Conservation (phyloP, 352 stramenopile species). For the Peronospora destructor region DNA sequence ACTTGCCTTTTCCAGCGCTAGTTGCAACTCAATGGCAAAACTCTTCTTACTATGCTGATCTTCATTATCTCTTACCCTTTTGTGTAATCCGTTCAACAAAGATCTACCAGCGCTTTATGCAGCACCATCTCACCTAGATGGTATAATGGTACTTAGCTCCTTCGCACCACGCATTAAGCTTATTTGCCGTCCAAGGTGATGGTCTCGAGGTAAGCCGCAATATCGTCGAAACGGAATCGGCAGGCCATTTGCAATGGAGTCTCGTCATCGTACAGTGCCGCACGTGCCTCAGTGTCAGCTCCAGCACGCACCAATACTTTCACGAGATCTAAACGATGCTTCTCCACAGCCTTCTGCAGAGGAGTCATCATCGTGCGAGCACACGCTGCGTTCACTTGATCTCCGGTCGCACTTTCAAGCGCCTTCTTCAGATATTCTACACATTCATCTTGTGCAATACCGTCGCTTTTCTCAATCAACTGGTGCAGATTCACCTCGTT, state of each 20-base stretch:
- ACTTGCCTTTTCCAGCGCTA: not conserved
- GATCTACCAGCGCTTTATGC: not conserved
- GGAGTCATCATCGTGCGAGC: slow-evolving; percentile 51
- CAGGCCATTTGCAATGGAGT: slow-evolving; percentile 54
- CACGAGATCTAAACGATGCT: slow-evolving; percentile 45
- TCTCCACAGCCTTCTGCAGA: slow-evolving; percentile 64
- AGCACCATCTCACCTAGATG: not conserved
- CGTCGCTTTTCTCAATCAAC: slow-evolving; percentile 36
- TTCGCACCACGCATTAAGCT: not conserved
- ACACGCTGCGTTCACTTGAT: slow-evolving; percentile 38
- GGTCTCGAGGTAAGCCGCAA: slow-evolving; percentile 27
- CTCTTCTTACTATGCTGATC: not conserved
- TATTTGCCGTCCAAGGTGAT: slow-evolving; percentile 10
- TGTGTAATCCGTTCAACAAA: not conserved
- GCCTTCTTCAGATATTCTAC: slow-evolving; percentile 10
- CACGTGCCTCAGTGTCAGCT: slow-evolving; percentile 32
- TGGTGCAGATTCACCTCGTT: slow-evolving; percentile 31
- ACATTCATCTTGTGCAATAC: slow-evolving; percentile 5
- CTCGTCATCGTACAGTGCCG: slow-evolving; percentile 53
- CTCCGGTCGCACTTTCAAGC: slow-evolving; percentile 12
- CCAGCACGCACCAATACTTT: slow-evolving; percentile 35
- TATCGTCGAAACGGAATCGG: slow-evolving; percentile 44
- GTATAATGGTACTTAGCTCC: not conserved
- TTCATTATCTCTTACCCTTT: not conserved
- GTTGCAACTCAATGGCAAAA: not conserved